Evolutionary conservation across 192 early-diverging fungal species (phyloP), one percentile per base, ranked within the genome.

Genomic region (Jimgerdemannia lactiflua): DNA sequence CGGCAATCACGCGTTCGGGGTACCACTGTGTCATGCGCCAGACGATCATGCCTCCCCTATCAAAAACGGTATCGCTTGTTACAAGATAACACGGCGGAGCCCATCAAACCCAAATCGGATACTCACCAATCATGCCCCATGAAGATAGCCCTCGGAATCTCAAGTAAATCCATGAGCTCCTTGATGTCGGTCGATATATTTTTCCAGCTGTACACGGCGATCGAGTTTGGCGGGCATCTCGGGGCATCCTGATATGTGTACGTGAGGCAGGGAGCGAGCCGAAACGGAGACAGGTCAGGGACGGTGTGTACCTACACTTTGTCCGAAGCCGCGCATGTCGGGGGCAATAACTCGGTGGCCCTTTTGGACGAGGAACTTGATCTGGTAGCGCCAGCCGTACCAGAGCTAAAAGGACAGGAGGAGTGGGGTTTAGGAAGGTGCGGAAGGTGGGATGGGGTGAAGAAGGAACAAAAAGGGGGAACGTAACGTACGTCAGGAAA

Each of bases 81-180:
- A 29, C 29, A 29, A 29, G 29, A 29, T 29, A 14, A 59, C 49
- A 6, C 14, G 49, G 14, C 14, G 49, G 14, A 59, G 8, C 49
- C 14, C 14, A 59, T 59, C 6, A 6, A 14, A 59, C 49, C 49
- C 49, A 59, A 59, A 14, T 2, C 6, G 14, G 6, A 59, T 14
- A 59, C 49, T 59, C 49, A 59, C 80, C 90, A 94, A 77, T 94
- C 91, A 68, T 94, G 92, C 20, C 88, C 91, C 40, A 91, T 70
- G 39, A 89, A 83, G 7, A 87, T 85, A 10, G 85, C 87, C 18
- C 80, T 88, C 43, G 76, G 74, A 3, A 89, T 59, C 9, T 82
- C 73, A 71, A 91, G 71, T 65, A 86, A 82, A 71, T 92, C 89
- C 72, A 93, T 80, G 29, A 94, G 76, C 40, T 67, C 85, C 18